phyloP scores from a whole-genome alignment of 2,329 filamentous ascomycete genomes.

The Aspergillus jensenii region DNA sequence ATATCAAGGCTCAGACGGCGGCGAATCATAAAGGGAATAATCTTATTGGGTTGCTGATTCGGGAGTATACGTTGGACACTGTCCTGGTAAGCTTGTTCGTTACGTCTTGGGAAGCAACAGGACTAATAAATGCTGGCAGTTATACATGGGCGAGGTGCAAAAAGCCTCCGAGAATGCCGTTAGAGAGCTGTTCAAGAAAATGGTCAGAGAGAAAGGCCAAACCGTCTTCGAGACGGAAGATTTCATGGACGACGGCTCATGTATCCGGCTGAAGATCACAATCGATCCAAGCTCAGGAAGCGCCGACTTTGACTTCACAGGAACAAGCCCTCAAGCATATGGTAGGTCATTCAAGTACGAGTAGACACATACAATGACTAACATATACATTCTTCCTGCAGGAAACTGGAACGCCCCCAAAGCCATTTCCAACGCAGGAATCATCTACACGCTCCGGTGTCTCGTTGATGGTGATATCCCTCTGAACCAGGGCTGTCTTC shows the following conservation, averaged over 20 bases:
- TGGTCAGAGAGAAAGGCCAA: constrained; percentile 65
- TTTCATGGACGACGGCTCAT: constrained; percentile 84
- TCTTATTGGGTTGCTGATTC: too few relatives aligned
- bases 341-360: constrained; percentile 32
- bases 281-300: constrained; percentile 75
- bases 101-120: too few relatives aligned
- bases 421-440: constrained; percentile 78
- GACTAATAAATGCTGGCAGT: constrained; percentile 44
- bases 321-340: constrained; percentile 77
- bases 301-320: constrained; percentile 74
- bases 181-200: constrained; percentile 67
- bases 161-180: constrained; percentile 77
- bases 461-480: constrained; percentile 81
- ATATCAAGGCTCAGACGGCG: constrained; percentile 82
- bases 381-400: too few relatives aligned
- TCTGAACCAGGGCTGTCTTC: constrained; percentile 80
- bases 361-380: too few relatives aligned
- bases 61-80: constrained; percentile 61
- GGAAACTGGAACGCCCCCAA: constrained; percentile 75
- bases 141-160: constrained; percentile 82
- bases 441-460: constrained; percentile 81
- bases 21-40: constrained; percentile 55
- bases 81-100: constrained; percentile 43
- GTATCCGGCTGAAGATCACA: constrained; percentile 71
- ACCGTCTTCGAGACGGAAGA: constrained; percentile 66